Evolutionary conservation across 768 basidiomycete species (phyloP).

Genomic region (Pisolithus orientalis): DNA sequence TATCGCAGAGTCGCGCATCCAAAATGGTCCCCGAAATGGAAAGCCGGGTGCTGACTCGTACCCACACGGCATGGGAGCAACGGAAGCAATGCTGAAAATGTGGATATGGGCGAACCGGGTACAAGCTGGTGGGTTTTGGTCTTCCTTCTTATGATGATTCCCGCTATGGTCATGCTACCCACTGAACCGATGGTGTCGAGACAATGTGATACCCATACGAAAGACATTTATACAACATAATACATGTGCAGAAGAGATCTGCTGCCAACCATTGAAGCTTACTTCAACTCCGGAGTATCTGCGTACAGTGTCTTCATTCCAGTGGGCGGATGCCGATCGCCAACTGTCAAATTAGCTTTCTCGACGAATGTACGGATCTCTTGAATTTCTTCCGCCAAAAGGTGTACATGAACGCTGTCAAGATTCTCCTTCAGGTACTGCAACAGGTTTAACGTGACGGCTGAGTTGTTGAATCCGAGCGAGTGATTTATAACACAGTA

Average conservation of each 20-base stretch:
- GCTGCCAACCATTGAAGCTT: neutral
- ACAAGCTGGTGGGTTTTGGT: neutral
- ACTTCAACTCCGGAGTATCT: slow-evolving; percentile 13
- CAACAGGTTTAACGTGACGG: neutral
- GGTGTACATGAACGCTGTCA: slow-evolving; percentile 26
- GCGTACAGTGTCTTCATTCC: slow-evolving; percentile 5
- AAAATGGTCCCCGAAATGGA: neutral
- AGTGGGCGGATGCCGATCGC: slow-evolving; percentile 19
- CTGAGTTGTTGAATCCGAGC: neutral
- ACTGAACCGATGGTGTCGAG: too few species aligned
- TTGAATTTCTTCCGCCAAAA: slow-evolving; percentile 32
- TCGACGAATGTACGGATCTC: slow-evolving; percentile 32
- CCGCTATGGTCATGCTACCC: too few species aligned
- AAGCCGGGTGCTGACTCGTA: slow-evolving; percentile 1
- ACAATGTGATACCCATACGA: too few species aligned
- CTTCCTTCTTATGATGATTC: neutral
- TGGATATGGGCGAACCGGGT: slow-evolving; percentile 37
- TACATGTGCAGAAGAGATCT: neutral
- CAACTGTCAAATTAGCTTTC: slow-evolving; percentile 19
- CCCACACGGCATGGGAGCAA: slow-evolving; percentile 26
- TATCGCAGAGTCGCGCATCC: slow-evolving; percentile 30
- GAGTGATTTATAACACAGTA: neutral
- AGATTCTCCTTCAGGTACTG: slow-evolving; percentile 44
- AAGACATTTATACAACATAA: neutral
- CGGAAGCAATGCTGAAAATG: slow-evolving; percentile 37